Conservation (phyloP, 169 alveolate species). For the Perkinsus chesapeaki region DNA sequence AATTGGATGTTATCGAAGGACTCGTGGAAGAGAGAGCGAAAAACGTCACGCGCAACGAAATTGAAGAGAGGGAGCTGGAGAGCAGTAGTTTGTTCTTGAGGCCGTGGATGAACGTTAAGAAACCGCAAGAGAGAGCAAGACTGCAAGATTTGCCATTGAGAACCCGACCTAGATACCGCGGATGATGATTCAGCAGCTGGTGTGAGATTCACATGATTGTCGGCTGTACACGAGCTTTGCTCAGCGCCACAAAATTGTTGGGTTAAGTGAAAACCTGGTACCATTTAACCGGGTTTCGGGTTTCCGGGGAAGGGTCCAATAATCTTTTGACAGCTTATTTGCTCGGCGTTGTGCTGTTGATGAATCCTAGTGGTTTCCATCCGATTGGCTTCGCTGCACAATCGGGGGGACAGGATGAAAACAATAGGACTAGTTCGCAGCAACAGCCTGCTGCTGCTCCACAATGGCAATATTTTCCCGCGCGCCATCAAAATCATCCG, state of each 20-base stretch:
- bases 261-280: no score
- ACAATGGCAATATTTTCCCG: background rate
- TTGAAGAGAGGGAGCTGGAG: background rate
- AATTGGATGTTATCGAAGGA: background rate
- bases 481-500: background rate
- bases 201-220: no score
- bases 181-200: no score
- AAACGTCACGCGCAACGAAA: background rate
- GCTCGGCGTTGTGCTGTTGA: background rate
- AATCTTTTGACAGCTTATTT: background rate
- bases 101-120: background rate
- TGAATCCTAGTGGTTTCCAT: background rate
- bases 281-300: background rate
- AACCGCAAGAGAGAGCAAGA: background rate
- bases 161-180: no score
- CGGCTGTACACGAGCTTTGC: no score
- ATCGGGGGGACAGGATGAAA: background rate
- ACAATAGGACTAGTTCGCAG: background rate
- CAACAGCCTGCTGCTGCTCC: no score
- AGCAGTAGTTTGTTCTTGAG: background rate
- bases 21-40: background rate
- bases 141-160: background rate
- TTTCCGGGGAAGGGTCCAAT: background rate
- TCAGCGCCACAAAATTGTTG: no score
- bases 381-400: background rate